Evolutionary conservation across 352 stramenopile genomes (phyloP), one percentile per base, ranked within the genome.

Genomic region (Pythium aristosporum): DNA sequence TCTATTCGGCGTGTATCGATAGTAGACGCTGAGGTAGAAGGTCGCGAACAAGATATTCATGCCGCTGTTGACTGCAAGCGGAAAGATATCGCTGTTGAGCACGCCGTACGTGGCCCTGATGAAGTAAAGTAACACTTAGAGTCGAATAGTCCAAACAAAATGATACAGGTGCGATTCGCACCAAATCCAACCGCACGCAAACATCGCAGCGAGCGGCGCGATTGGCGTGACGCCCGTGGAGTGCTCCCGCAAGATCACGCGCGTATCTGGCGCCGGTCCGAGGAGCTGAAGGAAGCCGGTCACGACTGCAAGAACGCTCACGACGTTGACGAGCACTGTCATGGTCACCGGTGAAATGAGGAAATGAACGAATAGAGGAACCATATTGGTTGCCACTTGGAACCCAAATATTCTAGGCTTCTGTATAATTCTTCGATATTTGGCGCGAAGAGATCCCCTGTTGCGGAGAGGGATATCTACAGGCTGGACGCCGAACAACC

Each of bases 1-100:
- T 39, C 68, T 63, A 18, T 87, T 64, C 8, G 65, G 55, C 1
- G 73, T 71, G 61, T 72, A 80, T 7, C 66, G 70, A 58, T 79
- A 84, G 65, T 85, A 86, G 28, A 83, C 23, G 6, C 62, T 39
- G 43, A 82, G 75, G 67, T 85, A 88, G n/a, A 67, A 34, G 23
- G 79, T 39, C 11, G 75, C 61, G 0, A 78, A 49, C 16, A 77
- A 51, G 57, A 73, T 68, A 16, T 74, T 75, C 18, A 80, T 67
- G 23, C 49, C 56, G 44, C 75, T 85, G 3, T 65, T 82, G 21
- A 72, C 61, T 23, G 80, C 55, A 13, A 88, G 63, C 3, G 79
- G 76, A 56, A 82, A 82, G 54, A 79, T 73, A 32, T 81, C 71
- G 61, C 56, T 52, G 28, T 68, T 54, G 49, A 84, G 75, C 28